A percentile compares a stretch with the other conserved stretches of the same genome.
These are phyloP conservation scores for Trypethelium eluteriae DNA, from an alignment of 495 filamentous ascomycete genomes.

Conservation along the genomic window DNA sequence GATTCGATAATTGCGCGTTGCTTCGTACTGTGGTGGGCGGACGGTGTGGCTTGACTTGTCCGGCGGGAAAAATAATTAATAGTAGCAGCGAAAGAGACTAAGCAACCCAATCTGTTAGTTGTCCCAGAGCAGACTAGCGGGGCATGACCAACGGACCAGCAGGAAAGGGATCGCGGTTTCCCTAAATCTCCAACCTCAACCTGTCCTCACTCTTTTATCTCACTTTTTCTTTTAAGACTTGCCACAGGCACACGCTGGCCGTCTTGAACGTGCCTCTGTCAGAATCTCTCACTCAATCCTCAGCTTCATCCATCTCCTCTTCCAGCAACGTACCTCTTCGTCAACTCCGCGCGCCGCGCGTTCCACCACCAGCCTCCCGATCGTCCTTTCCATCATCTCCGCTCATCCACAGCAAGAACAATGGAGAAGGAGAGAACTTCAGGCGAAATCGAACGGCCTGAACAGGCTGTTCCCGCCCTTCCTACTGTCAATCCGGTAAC, in stretches of 20 bases:
- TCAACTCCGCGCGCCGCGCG: slow-evolving; percentile 8
- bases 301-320: background rate
- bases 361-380: slow-evolving; percentile 10
- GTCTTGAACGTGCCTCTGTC: slow-evolving; percentile 8
- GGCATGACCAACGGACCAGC: background rate
- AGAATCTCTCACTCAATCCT: background rate
- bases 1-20: background rate
- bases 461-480: slow-evolving; percentile 53
- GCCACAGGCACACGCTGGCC: slow-evolving; percentile 7
- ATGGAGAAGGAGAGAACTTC: slow-evolving; percentile 70
- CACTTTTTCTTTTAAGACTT: background rate
- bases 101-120: background rate
- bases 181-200: slow-evolving; percentile 5
- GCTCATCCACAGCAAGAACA: slow-evolving; percentile 40
- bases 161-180: background rate
- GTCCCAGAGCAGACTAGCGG: background rate
- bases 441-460: slow-evolving; percentile 53
- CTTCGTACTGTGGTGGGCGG: background rate
- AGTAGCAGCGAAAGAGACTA: background rate
- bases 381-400: slow-evolving; percentile 14
- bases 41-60: slow-evolving; percentile 3
- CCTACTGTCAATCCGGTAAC: slow-evolving; percentile 69
- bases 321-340: slow-evolving; percentile 7
- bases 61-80: background rate
- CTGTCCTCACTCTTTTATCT: slow-evolving; percentile 8